phyloP scores from a whole-genome alignment of 768 basidiomycete species.

The Calocybe indica region DNA sequence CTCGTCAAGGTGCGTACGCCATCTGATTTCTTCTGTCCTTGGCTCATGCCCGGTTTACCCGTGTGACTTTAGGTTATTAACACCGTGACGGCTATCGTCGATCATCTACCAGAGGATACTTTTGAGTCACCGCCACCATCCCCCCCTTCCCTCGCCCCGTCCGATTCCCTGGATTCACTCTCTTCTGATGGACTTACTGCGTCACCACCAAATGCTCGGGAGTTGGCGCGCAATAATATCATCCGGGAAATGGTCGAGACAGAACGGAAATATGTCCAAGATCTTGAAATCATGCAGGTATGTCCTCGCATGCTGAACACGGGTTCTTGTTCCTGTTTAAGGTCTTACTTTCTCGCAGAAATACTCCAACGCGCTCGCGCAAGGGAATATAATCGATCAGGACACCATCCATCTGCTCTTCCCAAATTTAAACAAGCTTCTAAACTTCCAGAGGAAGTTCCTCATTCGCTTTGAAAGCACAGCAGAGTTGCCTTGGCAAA shows the following conservation, averaged over 20 bases:
- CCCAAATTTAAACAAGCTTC: conserved; percentile 87
- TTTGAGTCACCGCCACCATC: conserved; percentile 63
- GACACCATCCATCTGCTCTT: conserved; percentile 96
- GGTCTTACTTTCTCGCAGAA: conserved; percentile 44
- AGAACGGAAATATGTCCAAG: conserved; percentile 94
- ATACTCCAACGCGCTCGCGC: conserved; percentile 81
- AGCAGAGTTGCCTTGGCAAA: conserved; percentile 74
- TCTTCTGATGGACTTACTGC: conserved; percentile 34
- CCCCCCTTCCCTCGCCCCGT: conserved; percentile 46
- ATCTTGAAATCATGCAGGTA: conserved; percentile 95
- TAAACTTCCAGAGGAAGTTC: conserved; percentile 95
- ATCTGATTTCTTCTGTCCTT: conserved; percentile 1
- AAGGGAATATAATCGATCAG: conserved; percentile 81
- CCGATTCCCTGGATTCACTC: conserved; percentile 57
- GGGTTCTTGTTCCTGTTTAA: neutral
- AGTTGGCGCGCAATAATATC: conserved; percentile 68
- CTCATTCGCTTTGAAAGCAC: conserved; percentile 86
- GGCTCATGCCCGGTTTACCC: conserved; percentile 2
- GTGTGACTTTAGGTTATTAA: conserved; percentile 63
- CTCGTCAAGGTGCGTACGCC: conserved; percentile 76
- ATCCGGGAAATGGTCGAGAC: conserved; percentile 90
- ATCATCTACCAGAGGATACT: conserved; percentile 61
- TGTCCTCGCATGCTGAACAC: conserved; percentile 17
- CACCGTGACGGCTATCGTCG: conserved; percentile 81
- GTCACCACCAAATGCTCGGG: conserved; percentile 49